Percentiles rank a stretch among this genome's conserved stretches.
These are phyloP conservation scores for Aspergillus asperescens DNA, from an alignment of 495 filamentous ascomycete genomes.

Conservation along the genomic window DNA sequence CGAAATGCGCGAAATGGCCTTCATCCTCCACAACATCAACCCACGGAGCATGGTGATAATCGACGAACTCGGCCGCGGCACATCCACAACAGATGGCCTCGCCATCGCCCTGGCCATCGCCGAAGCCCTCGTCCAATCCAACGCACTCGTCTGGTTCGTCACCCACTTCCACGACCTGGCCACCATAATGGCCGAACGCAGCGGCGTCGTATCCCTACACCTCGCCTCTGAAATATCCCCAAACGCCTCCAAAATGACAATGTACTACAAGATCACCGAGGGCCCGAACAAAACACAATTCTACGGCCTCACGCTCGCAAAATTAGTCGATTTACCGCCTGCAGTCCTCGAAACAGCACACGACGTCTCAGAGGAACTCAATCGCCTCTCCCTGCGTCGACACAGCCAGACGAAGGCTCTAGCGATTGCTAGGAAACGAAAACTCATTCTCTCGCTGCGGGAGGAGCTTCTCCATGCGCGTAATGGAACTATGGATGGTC, in stretches of 20 bases:
- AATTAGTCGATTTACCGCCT: constrained; percentile 66
- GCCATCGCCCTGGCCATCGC: constrained; percentile 85
- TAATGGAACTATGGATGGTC: constrained; percentile 62
- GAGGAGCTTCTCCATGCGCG: constrained; percentile 70
- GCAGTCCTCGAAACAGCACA: constrained; percentile 63
- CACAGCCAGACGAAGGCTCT: constrained; percentile 54
- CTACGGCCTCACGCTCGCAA: constrained; percentile 73
- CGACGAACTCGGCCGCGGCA: constrained; percentile 91
- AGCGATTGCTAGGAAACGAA: constrained; percentile 56
- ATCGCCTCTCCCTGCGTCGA: constrained; percentile 45
- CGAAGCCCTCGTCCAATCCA: constrained; percentile 75
- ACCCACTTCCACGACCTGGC: constrained; percentile 88
- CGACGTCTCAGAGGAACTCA: constrained; percentile 55
- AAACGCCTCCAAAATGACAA: constrained; percentile 57
- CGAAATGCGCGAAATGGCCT: constrained; percentile 94
- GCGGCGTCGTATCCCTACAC: constrained; percentile 75
- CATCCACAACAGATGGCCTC: constrained; percentile 81
- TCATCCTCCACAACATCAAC: constrained; percentile 77
- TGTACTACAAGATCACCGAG: constrained; percentile 75
- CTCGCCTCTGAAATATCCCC: constrained; percentile 62
- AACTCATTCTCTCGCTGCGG: constrained; percentile 65
- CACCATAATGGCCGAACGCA: constrained; percentile 63
- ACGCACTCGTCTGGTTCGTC: constrained; percentile 79
- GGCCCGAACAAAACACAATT: constrained; percentile 66
- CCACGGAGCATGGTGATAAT: constrained; percentile 73